phyloP scores from a whole-genome alignment of 176 grass and related monocot species.

The Urochloa ruziziensis region DNA sequence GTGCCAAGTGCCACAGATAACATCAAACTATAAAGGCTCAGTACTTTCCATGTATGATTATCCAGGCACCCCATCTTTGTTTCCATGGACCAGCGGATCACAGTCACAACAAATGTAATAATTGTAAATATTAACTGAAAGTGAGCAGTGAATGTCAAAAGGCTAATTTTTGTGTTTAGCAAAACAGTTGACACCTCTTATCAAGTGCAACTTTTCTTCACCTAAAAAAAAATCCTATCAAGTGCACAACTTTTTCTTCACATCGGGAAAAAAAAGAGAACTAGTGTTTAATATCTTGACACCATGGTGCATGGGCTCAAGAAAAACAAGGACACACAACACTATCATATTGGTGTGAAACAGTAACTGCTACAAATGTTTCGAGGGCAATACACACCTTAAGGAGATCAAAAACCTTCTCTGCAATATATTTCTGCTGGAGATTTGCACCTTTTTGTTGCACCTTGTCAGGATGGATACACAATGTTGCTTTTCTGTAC shows the following conservation, averaged over 20 bases:
- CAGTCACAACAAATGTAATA: slow-evolving; percentile 6
- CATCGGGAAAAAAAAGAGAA: background rate
- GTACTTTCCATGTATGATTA: slow-evolving; percentile 22
- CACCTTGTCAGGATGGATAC: slow-evolving; percentile 85
- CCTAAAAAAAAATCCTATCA: background rate
- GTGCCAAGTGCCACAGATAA: slow-evolving; percentile 11
- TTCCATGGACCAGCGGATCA: background rate
- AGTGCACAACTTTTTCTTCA: background rate
- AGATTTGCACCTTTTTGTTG: slow-evolving; percentile 79
- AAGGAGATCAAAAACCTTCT: slow-evolving; percentile 90
- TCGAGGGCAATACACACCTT: slow-evolving; percentile 51
- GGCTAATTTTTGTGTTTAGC: background rate
- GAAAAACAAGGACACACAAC: background rate
- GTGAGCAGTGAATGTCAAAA: background rate
- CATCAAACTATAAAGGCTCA: background rate
- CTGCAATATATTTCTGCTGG: slow-evolving; percentile 75
- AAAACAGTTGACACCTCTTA: background rate
- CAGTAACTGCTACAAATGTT: slow-evolving; percentile 8
- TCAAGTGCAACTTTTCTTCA: background rate
- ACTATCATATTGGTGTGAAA: slow-evolving; percentile 9
- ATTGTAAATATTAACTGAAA: background rate
- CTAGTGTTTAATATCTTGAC: background rate
- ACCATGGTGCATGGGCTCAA: background rate
- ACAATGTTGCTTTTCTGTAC: slow-evolving; percentile 80
- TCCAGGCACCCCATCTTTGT: background rate